Evolutionary conservation across 169 alveolate species (phyloP).

Genomic region (Toxoplasma gondii): DNA sequence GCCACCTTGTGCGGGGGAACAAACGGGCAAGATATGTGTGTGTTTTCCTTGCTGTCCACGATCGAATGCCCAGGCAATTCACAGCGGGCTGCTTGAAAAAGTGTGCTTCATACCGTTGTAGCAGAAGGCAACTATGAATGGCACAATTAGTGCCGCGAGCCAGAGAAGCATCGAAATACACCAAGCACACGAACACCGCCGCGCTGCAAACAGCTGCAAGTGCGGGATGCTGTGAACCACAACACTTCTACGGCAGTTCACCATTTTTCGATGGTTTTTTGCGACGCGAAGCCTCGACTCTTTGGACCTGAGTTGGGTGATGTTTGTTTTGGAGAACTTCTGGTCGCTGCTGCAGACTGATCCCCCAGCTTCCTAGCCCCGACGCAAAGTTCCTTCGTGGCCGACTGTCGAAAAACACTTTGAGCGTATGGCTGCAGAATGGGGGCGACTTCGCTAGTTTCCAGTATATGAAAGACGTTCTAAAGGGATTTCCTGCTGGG

Average conservation of each 20-base stretch:
- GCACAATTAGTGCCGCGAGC: constrained; percentile 3
- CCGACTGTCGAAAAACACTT: background rate
- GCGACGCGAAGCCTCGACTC: background rate
- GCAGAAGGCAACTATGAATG: constrained; percentile 38
- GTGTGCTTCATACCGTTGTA: background rate
- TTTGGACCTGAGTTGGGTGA: background rate
- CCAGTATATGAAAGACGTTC: too few species aligned
- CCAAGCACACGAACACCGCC: constrained; percentile 39
- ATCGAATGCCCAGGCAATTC: too few species aligned
- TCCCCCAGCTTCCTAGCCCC: background rate
- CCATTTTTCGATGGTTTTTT: background rate
- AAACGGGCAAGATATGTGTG: too few species aligned
- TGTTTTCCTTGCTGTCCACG: too few species aligned
- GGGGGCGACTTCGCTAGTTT: too few species aligned
- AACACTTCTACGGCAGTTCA: constrained; percentile 21
- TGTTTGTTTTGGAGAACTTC: background rate
- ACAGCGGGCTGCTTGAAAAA: too few species aligned
- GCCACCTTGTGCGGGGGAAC: too few species aligned
- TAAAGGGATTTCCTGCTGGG: too few species aligned
- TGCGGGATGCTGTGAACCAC: constrained; percentile 25
- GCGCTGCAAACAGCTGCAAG: constrained; percentile 35
- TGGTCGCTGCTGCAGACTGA: background rate
- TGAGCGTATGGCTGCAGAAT: too few species aligned
- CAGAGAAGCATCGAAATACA: background rate
- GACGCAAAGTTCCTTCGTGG: background rate